Conservation (phyloP, 2,329 filamentous ascomycete species). For the Pseudogymnoascus sp. region DNA sequence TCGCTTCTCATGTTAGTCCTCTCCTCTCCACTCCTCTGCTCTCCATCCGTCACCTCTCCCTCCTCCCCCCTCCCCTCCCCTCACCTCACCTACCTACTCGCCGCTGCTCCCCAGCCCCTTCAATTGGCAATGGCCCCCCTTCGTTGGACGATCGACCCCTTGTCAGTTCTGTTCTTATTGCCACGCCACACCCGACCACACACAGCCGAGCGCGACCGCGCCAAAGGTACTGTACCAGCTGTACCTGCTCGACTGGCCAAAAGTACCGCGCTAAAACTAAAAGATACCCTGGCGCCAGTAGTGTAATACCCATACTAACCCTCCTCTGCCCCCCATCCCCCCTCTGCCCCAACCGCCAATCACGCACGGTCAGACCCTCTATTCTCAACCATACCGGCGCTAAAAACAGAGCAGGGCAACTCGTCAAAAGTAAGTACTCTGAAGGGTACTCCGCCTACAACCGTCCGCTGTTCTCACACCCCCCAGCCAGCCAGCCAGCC, state of each 20-base stretch:
- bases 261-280: neutral
- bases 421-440: neutral
- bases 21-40: neutral
- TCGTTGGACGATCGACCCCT: neutral
- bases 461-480: no score
- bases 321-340: neutral
- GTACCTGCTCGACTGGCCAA: neutral
- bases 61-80: slow-evolving; percentile 13
- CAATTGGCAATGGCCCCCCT: neutral
- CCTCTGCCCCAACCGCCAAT: neutral
- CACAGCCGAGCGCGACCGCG: neutral
- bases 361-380: neutral
- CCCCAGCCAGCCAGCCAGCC: no score
- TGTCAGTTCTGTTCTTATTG: neutral
- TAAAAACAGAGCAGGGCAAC: neutral
- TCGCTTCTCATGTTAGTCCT: slow-evolving; percentile 15
- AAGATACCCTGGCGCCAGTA: neutral
- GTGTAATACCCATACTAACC: neutral
- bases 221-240: neutral
- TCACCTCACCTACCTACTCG: slow-evolving; percentile 13
- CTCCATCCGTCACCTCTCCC: slow-evolving; percentile 9
- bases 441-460: no score
- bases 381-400: neutral
- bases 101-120: slow-evolving; percentile 16
- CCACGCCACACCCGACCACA: neutral